Base-by-base conservation (phyloP, 345 rosid genomes). In the Camelina hispida region DNA sequence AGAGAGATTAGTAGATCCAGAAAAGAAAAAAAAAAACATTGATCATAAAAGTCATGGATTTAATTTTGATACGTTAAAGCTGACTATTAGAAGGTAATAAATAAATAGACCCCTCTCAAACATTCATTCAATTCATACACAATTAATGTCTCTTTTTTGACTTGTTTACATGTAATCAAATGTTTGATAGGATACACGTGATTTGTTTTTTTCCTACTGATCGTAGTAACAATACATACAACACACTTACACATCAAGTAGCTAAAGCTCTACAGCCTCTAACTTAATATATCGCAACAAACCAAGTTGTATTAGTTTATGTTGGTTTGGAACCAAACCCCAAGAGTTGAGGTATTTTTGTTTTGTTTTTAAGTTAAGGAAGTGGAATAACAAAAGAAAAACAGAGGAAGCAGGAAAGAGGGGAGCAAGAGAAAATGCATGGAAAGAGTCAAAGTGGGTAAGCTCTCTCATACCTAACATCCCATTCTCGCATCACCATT, bases 381-480 rank as follows among this genome's bases (percentile, higher is more conserved):
- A 53, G 17, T 40, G 16, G 6, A 20, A 34, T 1, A 5, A 32
- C 28, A 68, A 44, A 62, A 13, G 2, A 55, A 44, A 62, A 51
- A 42, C 22, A 71, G 42, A 38, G 60, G 55, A 64, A 63, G 43
- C 62, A 73, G 47, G 20, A 46, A 44, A 55, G n/a, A 3, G 43
- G 47, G 43, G 43, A 67, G 61, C 3, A 60, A 20, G 68, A 67
- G 68, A 60, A 69, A 61, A 68, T 15, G 74, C 55, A 62, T 69
- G 71, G 67, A 63, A 70, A 71, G 80, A 70, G 80, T 77, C 72
- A 71, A 70, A 77, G 80, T 70, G 66, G 80, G 80, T 77, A 77
- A 77, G 72, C 80, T 47, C 80, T 64, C 67, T 57, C 13, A 18
- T 8, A 77, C 76, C 80, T 62, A 71, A 77, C 76, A 56, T 70